Evolutionary conservation across 495 filamentous ascomycete genomes (phyloP), one percentile per base, ranked within the genome.

Genomic region (Neurospora africana): DNA sequence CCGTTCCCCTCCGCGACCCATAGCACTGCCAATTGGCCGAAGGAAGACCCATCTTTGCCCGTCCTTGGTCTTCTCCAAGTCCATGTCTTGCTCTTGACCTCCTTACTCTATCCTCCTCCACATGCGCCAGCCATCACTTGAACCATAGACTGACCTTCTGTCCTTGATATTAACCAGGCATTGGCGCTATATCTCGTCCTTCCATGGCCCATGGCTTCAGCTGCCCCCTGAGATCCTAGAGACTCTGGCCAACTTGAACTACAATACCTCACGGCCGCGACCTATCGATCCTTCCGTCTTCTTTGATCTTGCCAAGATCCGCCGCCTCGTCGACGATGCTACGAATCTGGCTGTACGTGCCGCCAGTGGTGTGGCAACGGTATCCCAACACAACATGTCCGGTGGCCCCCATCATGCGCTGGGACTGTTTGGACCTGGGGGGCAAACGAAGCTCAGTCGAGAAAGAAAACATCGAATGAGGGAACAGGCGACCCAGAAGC

Each of bases 181-280:
- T 81, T 93, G 91, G 91, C 86, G 89, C 58, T 92, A 93, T 78
- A 94, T 94, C 70, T 93, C 91, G 23, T 89, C 91, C 68, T 94
- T 92, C 76, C 92, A 94, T 78, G 92, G 92, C 19, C 91, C 91
- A 73, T 94, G 92, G 92, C 87, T 93, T n/a, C 91, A 94, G 80
- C 82, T 94, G 38, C 91, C 92, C n/a, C 87, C 88, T 73, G 92
- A 94, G 81, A 86, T 93, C 70, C 89, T 94, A 80, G 91, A 92
- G 77, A 88, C 86, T 17, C 87, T 94, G 61, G 92, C 92, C 17
- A 87, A 92, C 78, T 89, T 84, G 77, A 94, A 94, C 80, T 93
- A 91, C 81, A 88, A 90, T 72, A 88, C 89, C 74, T 89, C 90
- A 13, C 85, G 90, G 37, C 92, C 92, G 10, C 90, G 87, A 58